A percentile compares a stretch with the other conserved stretches of the same genome.
phyloP scores from a whole-genome alignment of 371 early-diverging fungal species.

The Mucor saturninus region DNA sequence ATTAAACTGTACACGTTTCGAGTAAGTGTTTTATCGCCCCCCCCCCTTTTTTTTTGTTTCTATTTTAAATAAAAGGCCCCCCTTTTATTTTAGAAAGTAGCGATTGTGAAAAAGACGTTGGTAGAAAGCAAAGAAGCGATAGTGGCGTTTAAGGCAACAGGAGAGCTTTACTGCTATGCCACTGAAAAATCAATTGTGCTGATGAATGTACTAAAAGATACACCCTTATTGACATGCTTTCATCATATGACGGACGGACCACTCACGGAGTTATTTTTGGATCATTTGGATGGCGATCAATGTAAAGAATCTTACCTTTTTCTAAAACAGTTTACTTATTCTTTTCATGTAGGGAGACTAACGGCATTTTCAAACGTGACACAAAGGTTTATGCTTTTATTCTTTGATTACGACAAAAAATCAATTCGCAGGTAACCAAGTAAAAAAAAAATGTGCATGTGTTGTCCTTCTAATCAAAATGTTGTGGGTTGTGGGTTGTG shows the following conservation, averaged over 20 bases:
- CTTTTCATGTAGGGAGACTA: slow-evolving; percentile 11
- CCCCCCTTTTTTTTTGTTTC: too few relatives aligned
- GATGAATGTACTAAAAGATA: slow-evolving; percentile 5
- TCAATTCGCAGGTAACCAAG: slow-evolving; percentile 1
- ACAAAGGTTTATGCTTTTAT: slow-evolving; percentile 6
- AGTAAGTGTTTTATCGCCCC: background rate
- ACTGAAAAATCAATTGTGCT: slow-evolving; percentile 13
- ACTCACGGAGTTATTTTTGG: slow-evolving; percentile 4
- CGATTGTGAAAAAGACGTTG: slow-evolving; percentile 7
- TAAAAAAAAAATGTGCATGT: background rate
- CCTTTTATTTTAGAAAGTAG: background rate
- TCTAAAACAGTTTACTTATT: background rate
- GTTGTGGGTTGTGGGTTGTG: background rate
- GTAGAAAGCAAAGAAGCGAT: slow-evolving; percentile 17
- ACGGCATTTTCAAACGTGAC: slow-evolving; percentile 11
- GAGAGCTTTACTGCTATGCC: slow-evolving; percentile 14
- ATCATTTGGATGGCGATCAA: background rate
- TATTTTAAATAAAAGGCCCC: background rate
- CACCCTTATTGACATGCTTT: slow-evolving; percentile 13
- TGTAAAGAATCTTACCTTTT: slow-evolving; percentile 7
- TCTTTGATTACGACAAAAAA: slow-evolving; percentile 1
- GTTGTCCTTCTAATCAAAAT: background rate
- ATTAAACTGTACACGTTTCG: slow-evolving; percentile 15
- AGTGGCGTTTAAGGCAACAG: slow-evolving; percentile 13
- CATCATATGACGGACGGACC: slow-evolving; percentile 20